Evolutionary conservation across 2,329 filamentous ascomycete species (phyloP), one percentile per base, ranked within the genome.

Genomic region (Corynespora cassiicola): DNA sequence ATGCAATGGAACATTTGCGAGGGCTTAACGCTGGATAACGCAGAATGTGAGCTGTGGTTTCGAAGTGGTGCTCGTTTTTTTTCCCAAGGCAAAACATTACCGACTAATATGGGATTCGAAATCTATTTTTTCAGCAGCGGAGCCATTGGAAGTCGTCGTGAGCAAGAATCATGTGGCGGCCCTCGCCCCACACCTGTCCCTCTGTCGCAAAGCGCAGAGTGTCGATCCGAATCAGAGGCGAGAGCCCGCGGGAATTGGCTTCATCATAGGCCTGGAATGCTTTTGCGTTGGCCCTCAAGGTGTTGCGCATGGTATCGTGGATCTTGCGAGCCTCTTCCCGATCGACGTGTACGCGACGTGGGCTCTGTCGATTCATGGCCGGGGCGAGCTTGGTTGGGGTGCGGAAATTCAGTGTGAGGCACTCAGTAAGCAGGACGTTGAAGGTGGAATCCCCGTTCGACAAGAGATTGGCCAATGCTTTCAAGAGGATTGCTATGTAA

Each of bases 61-160:
- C n/a, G n/a, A n/a, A n/a, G n/a, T n/a, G n/a, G n/a, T n/a, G n/a
- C n/a, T n/a, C n/a, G n/a, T n/a, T n/a, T n/a, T n/a, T n/a, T n/a
- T n/a, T n/a, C n/a, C n/a, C n/a, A n/a, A n/a, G n/a, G n/a, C n/a
- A n/a, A n/a, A n/a, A n/a, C n/a, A n/a, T n/a, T n/a, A n/a, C n/a
- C n/a, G n/a, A n/a, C n/a, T n/a, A n/a, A n/a, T n/a, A n/a, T n/a
- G n/a, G 22, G 22, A 24, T 7, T 24, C 22, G 22, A 24, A 24
- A 24, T 24, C n/a, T n/a, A 24, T 24, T n/a, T n/a, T 24, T n/a
- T 45, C 46, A 54, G 41, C 58, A 63, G 25, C 44, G 43, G 14
- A 63, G 35, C 59, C 59, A 63, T 28, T 59, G 58, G 20, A 63
- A 63, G 23, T 61, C 56, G 23, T 54, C 49, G 14, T 59, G 50